Conservation (phyloP, 305 asterid genomes). For the Lippia alba region DNA sequence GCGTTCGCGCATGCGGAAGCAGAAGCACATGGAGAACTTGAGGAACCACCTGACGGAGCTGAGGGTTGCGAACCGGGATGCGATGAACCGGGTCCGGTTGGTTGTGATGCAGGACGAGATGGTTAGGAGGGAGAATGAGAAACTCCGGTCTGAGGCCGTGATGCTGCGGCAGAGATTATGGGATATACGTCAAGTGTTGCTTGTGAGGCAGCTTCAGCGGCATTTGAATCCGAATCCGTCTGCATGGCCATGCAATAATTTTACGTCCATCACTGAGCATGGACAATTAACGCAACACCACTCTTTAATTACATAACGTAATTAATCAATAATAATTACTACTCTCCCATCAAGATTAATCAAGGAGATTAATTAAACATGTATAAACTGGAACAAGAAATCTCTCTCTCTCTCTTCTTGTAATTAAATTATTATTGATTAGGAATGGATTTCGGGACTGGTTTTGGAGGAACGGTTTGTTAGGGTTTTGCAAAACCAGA, state of each 20-base stretch:
- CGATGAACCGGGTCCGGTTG: conserved; percentile 59
- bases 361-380: conserved; percentile 5
- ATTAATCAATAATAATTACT: conserved; percentile 23
- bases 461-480: conserved; percentile 27
- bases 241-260: conserved; percentile 58
- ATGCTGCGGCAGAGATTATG: conserved; percentile 70
- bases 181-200: conserved; percentile 73
- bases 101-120: conserved; percentile 49
- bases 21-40: conserved; percentile 79
- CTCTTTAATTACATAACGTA: conserved; percentile 36
- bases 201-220: conserved; percentile 69
- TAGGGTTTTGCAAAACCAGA: conserved; percentile 31
- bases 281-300: conserved; percentile 39
- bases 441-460: conserved; percentile 39
- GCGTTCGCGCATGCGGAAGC: conserved; percentile 88
- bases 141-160: conserved; percentile 62
- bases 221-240: conserved; percentile 49
- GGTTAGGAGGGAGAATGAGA: conserved; percentile 52
- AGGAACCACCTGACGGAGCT: conserved; percentile 69
- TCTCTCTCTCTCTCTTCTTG: background rate
- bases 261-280: conserved; percentile 40
- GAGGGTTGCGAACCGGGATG: conserved; percentile 57
- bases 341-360: conserved; percentile 1
- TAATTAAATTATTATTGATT: conserved; percentile 9
- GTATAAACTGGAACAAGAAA: conserved; percentile 6